Conservation (phyloP, 805 yeast genomes). For the Metschnikowia proteae region DNA sequence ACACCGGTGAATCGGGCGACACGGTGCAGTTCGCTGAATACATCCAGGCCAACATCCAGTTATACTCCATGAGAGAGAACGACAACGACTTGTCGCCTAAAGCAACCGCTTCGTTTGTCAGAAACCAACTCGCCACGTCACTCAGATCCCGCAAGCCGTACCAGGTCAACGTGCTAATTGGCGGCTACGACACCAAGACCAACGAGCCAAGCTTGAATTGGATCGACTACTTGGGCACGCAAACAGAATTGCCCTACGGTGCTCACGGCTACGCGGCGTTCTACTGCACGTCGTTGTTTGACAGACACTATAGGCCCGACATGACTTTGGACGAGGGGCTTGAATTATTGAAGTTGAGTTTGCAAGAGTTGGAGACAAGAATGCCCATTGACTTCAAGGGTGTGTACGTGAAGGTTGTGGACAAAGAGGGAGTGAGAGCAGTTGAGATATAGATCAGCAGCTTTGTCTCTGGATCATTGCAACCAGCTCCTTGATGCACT, state of each 20-base stretch:
- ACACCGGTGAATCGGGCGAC: constrained; percentile 95
- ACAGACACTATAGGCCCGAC: constrained; percentile 80
- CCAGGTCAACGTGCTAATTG: constrained; percentile 88
- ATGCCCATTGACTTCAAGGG: constrained; percentile 96
- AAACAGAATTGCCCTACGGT: constrained; percentile 87
- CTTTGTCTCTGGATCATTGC: neutral
- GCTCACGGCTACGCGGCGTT: constrained; percentile 99
- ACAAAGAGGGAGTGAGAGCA: constrained; percentile 54
- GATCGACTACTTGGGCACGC: constrained; percentile 93
- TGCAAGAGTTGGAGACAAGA: constrained; percentile 74
- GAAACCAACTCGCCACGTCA: constrained; percentile 83
- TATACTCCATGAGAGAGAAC: constrained; percentile 81
- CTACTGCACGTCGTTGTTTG: constrained; percentile 84
- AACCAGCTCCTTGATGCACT: neutral
- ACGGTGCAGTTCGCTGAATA: constrained; percentile 93
- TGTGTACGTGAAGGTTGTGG: constrained; percentile 61
- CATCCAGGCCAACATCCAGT: constrained; percentile 86
- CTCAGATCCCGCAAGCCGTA: constrained; percentile 87
- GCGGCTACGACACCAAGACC: constrained; percentile 66
- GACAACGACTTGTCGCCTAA: constrained; percentile 72
- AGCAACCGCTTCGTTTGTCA: constrained; percentile 83
- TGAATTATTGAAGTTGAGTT: constrained; percentile 65
- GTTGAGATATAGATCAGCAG: constrained; percentile 22
- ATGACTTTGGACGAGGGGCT: constrained; percentile 77
- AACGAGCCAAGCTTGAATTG: constrained; percentile 69